Percentiles rank a stretch among this genome's conserved stretches.
phyloP scores from a whole-genome alignment of 2,329 filamentous ascomycete species.

The Penicillium palitans region DNA sequence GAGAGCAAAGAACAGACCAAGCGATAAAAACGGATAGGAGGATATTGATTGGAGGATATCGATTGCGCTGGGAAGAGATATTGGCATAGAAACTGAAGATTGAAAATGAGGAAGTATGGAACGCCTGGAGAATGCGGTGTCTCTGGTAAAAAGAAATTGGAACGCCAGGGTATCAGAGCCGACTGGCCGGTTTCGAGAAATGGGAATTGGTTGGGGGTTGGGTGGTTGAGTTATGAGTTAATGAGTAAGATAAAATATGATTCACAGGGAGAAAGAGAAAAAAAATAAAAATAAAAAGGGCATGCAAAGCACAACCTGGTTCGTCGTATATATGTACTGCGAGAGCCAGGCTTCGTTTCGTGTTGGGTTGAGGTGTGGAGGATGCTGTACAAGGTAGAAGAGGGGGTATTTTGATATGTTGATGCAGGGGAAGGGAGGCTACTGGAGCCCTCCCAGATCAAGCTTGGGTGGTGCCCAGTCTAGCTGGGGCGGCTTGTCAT shows the following conservation, averaged over 20 bases:
- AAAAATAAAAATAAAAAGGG: background rate
- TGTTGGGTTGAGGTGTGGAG: background rate
- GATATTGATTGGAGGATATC: background rate
- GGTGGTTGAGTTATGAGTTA: background rate
- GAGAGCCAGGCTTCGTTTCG: constrained; percentile 5
- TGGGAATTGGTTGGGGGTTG: background rate
- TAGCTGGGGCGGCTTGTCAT: constrained; percentile 36
- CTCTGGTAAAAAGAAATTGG: background rate
- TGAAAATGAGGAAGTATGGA: background rate
- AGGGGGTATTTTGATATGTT: background rate
- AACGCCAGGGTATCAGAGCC: constrained; percentile 16
- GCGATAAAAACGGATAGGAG: background rate
- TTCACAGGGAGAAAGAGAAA: background rate
- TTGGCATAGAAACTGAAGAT: background rate
- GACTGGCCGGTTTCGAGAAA: constrained; percentile 7
- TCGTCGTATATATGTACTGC: constrained; percentile 16
- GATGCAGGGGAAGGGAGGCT: background rate
- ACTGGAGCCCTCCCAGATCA: constrained; percentile 34
- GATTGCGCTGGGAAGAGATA: background rate
- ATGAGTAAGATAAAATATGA: background rate
- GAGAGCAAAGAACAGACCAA: background rate
- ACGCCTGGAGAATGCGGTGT: constrained; percentile 1
- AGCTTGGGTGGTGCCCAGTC: constrained; percentile 42
- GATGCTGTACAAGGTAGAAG: constrained; percentile 9
- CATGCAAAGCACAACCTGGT: constrained; percentile 9